Conservation (phyloP, 2,329 filamentous ascomycete genomes). For the Cercospora beticola region DNA sequence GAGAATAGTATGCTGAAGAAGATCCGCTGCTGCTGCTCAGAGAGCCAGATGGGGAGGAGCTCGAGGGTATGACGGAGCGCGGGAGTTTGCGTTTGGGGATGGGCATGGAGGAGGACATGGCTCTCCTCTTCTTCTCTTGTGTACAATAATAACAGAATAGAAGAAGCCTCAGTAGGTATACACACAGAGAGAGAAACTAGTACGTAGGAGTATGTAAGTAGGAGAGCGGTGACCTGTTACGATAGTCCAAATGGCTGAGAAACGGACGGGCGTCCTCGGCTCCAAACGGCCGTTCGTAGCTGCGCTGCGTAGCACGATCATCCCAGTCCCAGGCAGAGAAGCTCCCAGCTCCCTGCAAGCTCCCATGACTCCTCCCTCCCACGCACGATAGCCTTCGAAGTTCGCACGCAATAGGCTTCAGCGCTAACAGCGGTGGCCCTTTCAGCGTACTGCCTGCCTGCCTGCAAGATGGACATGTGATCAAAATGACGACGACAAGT, state of each 20-base stretch:
- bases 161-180: neutral
- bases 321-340: neutral
- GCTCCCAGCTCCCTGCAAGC: neutral
- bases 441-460: too few relatives aligned
- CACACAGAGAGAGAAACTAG: neutral
- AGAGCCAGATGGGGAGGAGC: neutral
- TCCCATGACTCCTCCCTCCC: neutral
- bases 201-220: neutral
- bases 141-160: neutral
- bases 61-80: conserved; percentile 46
- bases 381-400: neutral
- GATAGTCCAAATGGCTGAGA: neutral
- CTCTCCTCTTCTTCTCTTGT: conserved; percentile 12
- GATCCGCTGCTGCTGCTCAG: neutral
- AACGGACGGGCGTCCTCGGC: neutral
- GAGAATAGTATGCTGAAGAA: conserved; percentile 8
- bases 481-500: neutral
- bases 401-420: neutral
- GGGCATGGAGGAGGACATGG: conserved; percentile 68
- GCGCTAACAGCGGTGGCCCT: neutral
- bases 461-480: neutral
- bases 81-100: conserved; percentile 58
- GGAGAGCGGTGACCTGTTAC: neutral
- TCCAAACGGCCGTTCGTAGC: neutral
- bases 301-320: neutral